A percentile compares a stretch with the other conserved stretches of the same genome.
phyloP scores from a whole-genome alignment of 1,139 yeast species.

The Magnusiomyces ingens region DNA sequence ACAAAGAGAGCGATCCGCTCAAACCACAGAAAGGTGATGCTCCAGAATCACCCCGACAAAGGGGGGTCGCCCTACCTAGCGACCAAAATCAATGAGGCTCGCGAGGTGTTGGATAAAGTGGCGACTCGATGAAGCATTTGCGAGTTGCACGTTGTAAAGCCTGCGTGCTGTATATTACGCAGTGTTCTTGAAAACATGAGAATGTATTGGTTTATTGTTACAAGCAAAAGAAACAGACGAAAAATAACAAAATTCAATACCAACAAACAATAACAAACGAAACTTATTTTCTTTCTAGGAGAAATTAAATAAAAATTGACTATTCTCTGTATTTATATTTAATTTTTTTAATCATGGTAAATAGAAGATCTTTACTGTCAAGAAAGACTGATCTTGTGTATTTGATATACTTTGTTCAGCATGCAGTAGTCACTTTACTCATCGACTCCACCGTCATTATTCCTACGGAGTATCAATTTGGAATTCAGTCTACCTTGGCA shows the following conservation, averaged over 20 bases:
- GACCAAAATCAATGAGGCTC: slow-evolving; percentile 71
- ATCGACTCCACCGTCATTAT: slow-evolving; percentile 69
- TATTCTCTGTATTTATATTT: no score
- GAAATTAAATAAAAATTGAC: no score
- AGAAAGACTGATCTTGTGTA: slow-evolving; percentile 44
- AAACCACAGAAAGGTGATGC: slow-evolving; percentile 58
- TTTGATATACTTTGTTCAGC: slow-evolving; percentile 47
- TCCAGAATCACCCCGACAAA: slow-evolving; percentile 68
- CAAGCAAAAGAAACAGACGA: no score
- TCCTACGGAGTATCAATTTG: slow-evolving; percentile 45
- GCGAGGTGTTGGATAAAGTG: slow-evolving; percentile 47
- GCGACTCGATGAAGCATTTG: slow-evolving; percentile 1
- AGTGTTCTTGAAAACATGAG: no score
- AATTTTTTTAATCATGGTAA: no score
- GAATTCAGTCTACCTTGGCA: slow-evolving; percentile 44
- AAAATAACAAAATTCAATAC: no score
- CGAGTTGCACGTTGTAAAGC: no score
- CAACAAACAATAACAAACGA: no score
- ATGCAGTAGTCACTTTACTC: slow-evolving; percentile 66
- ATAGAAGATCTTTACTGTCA: not conserved
- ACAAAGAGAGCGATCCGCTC: slow-evolving; percentile 39
- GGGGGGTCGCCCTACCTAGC: slow-evolving; percentile 68
- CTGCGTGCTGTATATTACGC: no score
- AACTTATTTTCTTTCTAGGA: no score
- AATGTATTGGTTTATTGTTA: no score